phyloP scores from a whole-genome alignment of 179 eudicot genomes.

The Carnegiea gigantea region DNA sequence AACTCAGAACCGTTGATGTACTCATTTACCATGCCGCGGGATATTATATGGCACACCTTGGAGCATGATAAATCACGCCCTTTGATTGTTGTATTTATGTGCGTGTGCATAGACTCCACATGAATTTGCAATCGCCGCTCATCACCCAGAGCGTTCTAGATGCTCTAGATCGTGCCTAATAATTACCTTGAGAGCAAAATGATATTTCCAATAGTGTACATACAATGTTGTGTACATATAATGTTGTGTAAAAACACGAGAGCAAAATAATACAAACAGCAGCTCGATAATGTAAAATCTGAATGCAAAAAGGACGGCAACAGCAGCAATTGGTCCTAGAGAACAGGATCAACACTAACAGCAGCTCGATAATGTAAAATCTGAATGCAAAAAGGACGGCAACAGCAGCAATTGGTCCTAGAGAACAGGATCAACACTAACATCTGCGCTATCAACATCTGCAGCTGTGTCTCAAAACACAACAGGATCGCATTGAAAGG shows the following conservation, averaged over 20 bases:
- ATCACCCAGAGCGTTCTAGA: too few relatives aligned
- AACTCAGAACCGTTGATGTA: too few relatives aligned
- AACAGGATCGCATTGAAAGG: background rate
- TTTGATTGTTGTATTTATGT: too few relatives aligned
- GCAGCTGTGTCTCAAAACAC: background rate
- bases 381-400: background rate
- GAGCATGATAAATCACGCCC: too few relatives aligned
- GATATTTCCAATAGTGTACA: background rate
- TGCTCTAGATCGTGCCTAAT: too few relatives aligned
- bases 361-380: background rate
- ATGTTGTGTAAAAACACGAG: background rate
- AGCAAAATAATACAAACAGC: slow-evolving; percentile 10
- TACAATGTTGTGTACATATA: slow-evolving; percentile 2
- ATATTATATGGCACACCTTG: too few relatives aligned
- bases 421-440: background rate
- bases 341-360: background rate
- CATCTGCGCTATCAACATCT: background rate
- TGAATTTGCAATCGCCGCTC: too few relatives aligned
- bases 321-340: background rate
- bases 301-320: background rate
- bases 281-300: background rate
- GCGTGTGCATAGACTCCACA: too few relatives aligned
- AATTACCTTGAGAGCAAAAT: background rate
- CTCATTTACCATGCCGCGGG: too few relatives aligned
- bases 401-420: background rate